These are phyloP conservation scores for Lanzia echinophila DNA, from an alignment of 2,329 filamentous ascomycete species.

Conservation along the genomic window DNA sequence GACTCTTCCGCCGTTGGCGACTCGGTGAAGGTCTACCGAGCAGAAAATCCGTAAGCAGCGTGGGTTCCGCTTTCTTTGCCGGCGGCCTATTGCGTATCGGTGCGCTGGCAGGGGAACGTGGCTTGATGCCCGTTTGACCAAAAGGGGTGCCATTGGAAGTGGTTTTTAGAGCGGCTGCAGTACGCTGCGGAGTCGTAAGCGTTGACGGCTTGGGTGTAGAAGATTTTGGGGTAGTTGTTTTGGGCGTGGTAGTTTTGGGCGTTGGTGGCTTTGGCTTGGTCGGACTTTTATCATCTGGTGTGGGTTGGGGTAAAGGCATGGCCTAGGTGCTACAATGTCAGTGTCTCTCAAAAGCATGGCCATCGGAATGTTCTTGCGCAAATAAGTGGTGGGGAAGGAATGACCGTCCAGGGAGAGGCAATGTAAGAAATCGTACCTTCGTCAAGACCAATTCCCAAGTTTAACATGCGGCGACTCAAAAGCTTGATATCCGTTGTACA, in stretches of 20 bases:
- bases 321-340: slow-evolving; percentile 4
- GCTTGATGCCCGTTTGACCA: slow-evolving; percentile 16
- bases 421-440: slow-evolving; percentile 5
- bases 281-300: slow-evolving; percentile 8
- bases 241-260: not conserved
- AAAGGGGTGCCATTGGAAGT: slow-evolving; percentile 20
- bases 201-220: not conserved
- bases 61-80: slow-evolving; percentile 35
- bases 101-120: slow-evolving; percentile 21
- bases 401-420: not conserved
- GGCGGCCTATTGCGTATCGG: slow-evolving; percentile 20
- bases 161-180: slow-evolving; percentile 14
- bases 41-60: slow-evolving; percentile 51
- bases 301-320: slow-evolving; percentile 11
- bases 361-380: not conserved
- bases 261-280: slow-evolving; percentile 3
- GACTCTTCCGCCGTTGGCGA: slow-evolving; percentile 49
- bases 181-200: slow-evolving; percentile 11
- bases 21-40: slow-evolving; percentile 50
- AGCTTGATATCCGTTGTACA: not conserved
- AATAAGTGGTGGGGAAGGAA: not conserved
- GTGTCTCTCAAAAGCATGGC: not conserved
- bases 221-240: not conserved
- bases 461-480: slow-evolving; percentile 10
- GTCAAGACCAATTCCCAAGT: slow-evolving; percentile 11